Conservation (phyloP, 305 asterid genomes). For the Fraxinus baroniana region DNA sequence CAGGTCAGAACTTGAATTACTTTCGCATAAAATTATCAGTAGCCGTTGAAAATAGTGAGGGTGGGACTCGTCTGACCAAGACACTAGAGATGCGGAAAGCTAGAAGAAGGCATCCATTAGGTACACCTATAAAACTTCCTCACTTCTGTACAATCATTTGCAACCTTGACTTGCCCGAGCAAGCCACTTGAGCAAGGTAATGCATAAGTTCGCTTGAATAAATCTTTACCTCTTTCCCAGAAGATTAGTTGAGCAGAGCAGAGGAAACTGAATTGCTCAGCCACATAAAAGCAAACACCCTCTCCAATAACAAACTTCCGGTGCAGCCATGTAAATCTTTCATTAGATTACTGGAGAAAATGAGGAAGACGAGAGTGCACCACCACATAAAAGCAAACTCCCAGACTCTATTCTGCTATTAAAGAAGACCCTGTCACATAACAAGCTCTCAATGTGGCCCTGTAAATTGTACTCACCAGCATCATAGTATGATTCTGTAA, state of each 20-base stretch:
- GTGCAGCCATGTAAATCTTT: neutral
- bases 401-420: constrained; percentile 58
- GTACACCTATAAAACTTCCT: neutral
- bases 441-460: constrained; percentile 38
- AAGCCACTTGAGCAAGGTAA: neutral
- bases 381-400: constrained; percentile 39
- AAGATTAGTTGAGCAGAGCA: neutral
- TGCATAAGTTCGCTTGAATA: neutral
- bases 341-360: constrained; percentile 38
- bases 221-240: neutral
- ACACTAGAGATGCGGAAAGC: neutral
- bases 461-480: constrained; percentile 43
- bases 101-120: neutral
- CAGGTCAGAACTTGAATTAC: neutral
- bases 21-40: neutral
- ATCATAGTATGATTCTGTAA: constrained; percentile 32
- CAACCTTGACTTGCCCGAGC: neutral
- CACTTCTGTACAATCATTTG: neutral
- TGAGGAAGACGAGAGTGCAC: constrained; percentile 47
- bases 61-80: neutral
- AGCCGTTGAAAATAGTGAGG: neutral
- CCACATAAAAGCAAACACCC: neutral
- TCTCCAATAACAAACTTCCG: neutral
- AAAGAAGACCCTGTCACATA: constrained; percentile 55
- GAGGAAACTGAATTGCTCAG: neutral